Conservation (phyloP, 2,329 filamentous ascomycete species). For the Trichoderma endophyticum region DNA sequence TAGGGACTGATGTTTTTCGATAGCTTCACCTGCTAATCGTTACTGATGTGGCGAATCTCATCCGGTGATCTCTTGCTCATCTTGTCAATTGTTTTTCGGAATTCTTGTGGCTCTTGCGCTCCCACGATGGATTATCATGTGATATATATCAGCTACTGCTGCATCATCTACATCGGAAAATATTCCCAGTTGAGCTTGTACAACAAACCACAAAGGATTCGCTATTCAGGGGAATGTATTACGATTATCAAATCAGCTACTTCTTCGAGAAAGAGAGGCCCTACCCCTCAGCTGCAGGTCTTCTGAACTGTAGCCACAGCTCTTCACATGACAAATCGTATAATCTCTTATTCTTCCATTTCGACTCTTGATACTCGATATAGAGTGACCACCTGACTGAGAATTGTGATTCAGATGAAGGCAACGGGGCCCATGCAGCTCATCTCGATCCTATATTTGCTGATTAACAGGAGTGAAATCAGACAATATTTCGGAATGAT, state of each 20-base stretch:
- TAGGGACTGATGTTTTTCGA: neutral
- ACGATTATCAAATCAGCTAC: neutral
- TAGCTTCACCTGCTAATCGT: neutral
- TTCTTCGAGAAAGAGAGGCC: neutral
- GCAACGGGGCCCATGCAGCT: neutral
- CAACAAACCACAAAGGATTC: neutral
- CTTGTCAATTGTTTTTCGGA: neutral
- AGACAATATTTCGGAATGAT: neutral
- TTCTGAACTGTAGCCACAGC: neutral
- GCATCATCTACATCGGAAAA: neutral
- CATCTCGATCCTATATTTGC: neutral
- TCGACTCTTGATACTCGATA: neutral
- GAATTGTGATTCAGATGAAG: neutral
- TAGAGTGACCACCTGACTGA: neutral
- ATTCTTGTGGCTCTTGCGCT: neutral
- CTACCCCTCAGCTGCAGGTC: neutral
- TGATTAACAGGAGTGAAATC: neutral
- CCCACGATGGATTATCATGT: neutral
- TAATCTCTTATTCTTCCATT: neutral
- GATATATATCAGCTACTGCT: neutral
- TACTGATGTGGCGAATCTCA: neutral
- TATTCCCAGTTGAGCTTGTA: neutral
- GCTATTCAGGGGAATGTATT: neutral
- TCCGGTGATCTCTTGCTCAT: neutral
- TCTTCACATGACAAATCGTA: neutral